phyloP scores from a whole-genome alignment of 2,329 filamentous ascomycete genomes.

The Orbilia brochopaga region DNA sequence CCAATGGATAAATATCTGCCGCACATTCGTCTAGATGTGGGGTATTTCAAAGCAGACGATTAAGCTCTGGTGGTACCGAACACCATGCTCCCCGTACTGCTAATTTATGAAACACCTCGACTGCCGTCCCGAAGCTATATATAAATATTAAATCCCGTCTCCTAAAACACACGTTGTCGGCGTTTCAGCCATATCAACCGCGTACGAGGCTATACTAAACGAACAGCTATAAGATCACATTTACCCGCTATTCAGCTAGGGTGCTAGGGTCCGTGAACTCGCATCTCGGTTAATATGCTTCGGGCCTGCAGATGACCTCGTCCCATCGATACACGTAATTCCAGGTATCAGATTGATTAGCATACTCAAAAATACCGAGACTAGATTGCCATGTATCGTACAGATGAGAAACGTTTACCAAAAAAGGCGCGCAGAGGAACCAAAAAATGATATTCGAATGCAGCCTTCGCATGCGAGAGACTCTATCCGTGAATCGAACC shows the following conservation, averaged over 20 bases:
- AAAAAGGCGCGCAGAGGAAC: neutral
- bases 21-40: too few species aligned
- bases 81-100: too few species aligned
- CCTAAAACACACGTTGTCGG: neutral
- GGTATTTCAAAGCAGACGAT: too few species aligned
- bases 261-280: neutral
- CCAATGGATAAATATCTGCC: too few species aligned
- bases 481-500: neutral
- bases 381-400: neutral
- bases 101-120: neutral
- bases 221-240: neutral
- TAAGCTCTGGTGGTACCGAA: too few species aligned
- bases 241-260: neutral
- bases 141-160: neutral
- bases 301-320: neutral
- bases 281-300: neutral
- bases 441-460: neutral
- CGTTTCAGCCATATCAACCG: neutral
- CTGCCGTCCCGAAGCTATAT: neutral
- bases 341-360: neutral
- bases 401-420: too few species aligned
- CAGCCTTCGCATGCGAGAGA: neutral
- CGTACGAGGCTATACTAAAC: neutral
- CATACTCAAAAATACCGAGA: neutral
- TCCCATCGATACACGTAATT: neutral